Evolutionary conservation across 1,284 basidiomycete genomes (phyloP), one percentile per base, ranked within the genome.

Genomic region (Trichosporon sp.): DNA sequence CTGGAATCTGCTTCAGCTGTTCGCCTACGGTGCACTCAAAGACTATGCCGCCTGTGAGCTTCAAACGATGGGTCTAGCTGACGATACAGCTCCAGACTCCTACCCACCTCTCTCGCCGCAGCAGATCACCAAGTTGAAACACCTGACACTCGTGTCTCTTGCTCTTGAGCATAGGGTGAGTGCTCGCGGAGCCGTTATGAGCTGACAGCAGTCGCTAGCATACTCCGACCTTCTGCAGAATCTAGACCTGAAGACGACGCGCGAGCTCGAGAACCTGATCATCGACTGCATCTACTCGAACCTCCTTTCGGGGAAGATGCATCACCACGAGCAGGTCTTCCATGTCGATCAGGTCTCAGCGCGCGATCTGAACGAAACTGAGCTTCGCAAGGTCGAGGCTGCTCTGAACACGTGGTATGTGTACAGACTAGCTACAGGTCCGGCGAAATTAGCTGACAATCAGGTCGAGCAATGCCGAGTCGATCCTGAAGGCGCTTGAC

Each of bases 281-380:
- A 97, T 99, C 77, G 94, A 97, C 72, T 88, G 89, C 9, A 92
- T 97, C 75, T 98, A 97, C 78, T 86, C 91, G 37, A 89, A 91
- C 71, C 83, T 97, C 56, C 84, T 98, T 40, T 86, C 87, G 52
- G 95, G 92, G 11, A 93, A 91, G 72, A 87, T 99, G 58, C 91
- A 97, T 78, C 94, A 97, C 81, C 90, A 91, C 73, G 85, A 89
- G 69, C 85, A 87, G 65, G 87, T 91, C 67, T 84, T 97, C 65
- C 89, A 95, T 75, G 87, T 98, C 31, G 91, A 95, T 76, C 92
- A 90, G 73, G 91, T 90, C 0, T 88, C 93, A 81, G 95, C 95
- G 0, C 82, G 95, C 56, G 95, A 98, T 79, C 81, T 97, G 16
- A 84, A 86, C 63, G 86, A 86, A 0, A 86, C 86, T 1, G 86